These are phyloP conservation scores for Cyclaneusma minus DNA, from an alignment of 2,329 filamentous ascomycete species.

Conservation along the genomic window DNA sequence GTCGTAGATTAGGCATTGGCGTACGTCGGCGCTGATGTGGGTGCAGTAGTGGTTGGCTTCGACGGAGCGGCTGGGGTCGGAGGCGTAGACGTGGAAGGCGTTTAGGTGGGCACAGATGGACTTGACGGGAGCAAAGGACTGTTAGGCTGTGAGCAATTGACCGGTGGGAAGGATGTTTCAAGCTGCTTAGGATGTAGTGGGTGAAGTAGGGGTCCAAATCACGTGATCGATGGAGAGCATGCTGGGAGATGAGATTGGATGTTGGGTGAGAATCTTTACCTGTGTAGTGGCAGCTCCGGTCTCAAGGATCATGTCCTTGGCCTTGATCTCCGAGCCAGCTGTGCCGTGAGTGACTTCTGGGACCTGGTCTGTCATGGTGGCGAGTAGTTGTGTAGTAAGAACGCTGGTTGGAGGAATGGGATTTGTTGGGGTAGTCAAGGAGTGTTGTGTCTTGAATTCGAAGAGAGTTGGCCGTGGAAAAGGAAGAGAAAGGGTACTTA, in stretches of 20 bases:
- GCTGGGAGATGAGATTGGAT: background rate
- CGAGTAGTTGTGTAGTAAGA: too few species aligned
- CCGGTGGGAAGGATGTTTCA: too few species aligned
- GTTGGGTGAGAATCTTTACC: slow-evolving; percentile 19
- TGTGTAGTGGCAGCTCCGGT: slow-evolving; percentile 45
- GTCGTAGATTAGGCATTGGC: slow-evolving; percentile 80
- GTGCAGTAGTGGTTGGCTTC: slow-evolving; percentile 79
- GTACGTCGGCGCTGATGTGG: slow-evolving; percentile 57
- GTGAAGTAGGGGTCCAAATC: too few species aligned
- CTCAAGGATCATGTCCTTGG: slow-evolving; percentile 42
- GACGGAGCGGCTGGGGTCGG: slow-evolving; percentile 51
- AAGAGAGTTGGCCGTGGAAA: too few species aligned
- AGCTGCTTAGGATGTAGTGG: too few species aligned
- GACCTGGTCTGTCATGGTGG: slow-evolving; percentile 5
- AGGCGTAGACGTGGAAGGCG: slow-evolving; percentile 74
- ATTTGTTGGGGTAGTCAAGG: too few species aligned
- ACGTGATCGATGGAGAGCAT: background rate
- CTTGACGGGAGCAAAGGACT: slow-evolving; percentile 57
- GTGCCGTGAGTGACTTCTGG: slow-evolving; percentile 7
- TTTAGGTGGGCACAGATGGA: slow-evolving; percentile 72
- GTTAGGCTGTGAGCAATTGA: slow-evolving; percentile 3
- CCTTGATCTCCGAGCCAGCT: slow-evolving; percentile 20
- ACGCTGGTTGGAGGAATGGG: too few species aligned
- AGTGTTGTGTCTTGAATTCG: too few species aligned
- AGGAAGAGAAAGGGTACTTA: too few species aligned